Conservation (phyloP, 208 protist species). For the Crithidia mellificae region DNA sequence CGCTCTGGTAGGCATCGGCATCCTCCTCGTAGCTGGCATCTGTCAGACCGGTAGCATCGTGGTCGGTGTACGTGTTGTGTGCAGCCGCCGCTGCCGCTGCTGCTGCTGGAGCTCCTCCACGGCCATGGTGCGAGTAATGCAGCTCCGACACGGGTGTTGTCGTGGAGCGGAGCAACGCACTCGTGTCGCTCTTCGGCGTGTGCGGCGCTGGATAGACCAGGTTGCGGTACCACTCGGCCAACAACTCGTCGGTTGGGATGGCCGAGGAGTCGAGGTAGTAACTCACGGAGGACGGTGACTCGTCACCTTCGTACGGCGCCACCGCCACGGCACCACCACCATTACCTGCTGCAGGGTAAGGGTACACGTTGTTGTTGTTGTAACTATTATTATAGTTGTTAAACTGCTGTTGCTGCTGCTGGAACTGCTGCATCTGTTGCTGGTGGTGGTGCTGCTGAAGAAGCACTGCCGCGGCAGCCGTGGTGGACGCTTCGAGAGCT, state of each 20-base stretch:
- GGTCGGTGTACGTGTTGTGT: too few relatives aligned
- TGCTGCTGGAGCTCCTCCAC: too few relatives aligned
- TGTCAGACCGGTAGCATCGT: too few relatives aligned
- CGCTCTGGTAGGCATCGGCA: too few relatives aligned
- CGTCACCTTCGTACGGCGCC: slow-evolving; percentile 17
- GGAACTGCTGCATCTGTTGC: slow-evolving; percentile 15
- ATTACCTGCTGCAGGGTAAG: slow-evolving; percentile 10
- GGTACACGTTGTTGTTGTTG: slow-evolving; percentile 16
- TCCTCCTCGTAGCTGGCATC: too few relatives aligned
- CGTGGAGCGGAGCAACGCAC: neutral
- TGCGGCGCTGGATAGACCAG: slow-evolving; percentile 31
- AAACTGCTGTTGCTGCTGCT: slow-evolving; percentile 8
- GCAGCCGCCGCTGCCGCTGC: too few relatives aligned
- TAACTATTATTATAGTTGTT: too few relatives aligned
- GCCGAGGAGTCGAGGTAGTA: slow-evolving; percentile 38
- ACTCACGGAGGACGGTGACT: slow-evolving; percentile 29
- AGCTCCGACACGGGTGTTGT: slow-evolving; percentile 3
- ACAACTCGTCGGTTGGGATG: slow-evolving; percentile 38
- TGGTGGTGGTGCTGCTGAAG: slow-evolving; percentile 16
- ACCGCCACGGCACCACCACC: neutral
- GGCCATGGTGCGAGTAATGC: neutral
- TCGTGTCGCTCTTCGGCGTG: slow-evolving; percentile 9
- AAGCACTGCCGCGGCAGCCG: neutral
- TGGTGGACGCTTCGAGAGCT: neutral
- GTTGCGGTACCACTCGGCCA: slow-evolving; percentile 48